Evolutionary conservation across 2,329 filamentous ascomycete genomes (phyloP).

Genomic region (Fusarium pilosicola): DNA sequence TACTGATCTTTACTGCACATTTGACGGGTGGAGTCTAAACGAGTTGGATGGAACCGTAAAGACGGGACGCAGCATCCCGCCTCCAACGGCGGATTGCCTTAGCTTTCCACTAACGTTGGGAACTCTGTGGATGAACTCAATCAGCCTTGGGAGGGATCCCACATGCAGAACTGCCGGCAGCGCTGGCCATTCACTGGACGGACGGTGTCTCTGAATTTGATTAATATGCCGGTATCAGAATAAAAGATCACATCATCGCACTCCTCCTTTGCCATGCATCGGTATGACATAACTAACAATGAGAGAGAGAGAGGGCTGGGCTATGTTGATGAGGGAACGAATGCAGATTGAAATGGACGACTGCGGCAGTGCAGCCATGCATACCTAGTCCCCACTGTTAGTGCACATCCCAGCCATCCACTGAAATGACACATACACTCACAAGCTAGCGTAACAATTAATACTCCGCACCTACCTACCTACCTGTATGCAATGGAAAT

Average conservation of each 20-base stretch:
- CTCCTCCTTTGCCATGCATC: background rate
- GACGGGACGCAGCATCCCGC: constrained; percentile 30
- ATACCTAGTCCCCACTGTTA: constrained; percentile 24
- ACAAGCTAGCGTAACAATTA: constrained; percentile 12
- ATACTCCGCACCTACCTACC: too few species aligned
- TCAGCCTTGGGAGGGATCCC: constrained; percentile 38
- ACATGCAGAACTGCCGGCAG: constrained; percentile 20
- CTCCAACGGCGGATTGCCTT: constrained; percentile 9
- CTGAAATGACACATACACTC: background rate
- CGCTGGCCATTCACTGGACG: background rate
- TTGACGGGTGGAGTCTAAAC: constrained; percentile 10
- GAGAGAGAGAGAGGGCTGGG: background rate
- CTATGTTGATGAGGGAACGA: constrained; percentile 15
- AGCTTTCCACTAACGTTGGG: constrained; percentile 7
- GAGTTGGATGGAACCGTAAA: constrained; percentile 10
- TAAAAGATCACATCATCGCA: background rate
- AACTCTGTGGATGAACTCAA: constrained; percentile 21
- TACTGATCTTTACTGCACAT: background rate
- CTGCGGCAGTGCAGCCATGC: constrained; percentile 26
- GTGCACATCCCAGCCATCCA: background rate
- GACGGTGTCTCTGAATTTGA: constrained; percentile 2
- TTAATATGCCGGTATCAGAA: background rate
- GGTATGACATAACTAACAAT: constrained; percentile 15
- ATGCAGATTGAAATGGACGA: constrained; percentile 1
- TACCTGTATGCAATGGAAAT: constrained; percentile 1